These are phyloP conservation scores for Raffaelea arxii DNA, from an alignment of 2,329 filamentous ascomycete species.

Conservation along the genomic window DNA sequence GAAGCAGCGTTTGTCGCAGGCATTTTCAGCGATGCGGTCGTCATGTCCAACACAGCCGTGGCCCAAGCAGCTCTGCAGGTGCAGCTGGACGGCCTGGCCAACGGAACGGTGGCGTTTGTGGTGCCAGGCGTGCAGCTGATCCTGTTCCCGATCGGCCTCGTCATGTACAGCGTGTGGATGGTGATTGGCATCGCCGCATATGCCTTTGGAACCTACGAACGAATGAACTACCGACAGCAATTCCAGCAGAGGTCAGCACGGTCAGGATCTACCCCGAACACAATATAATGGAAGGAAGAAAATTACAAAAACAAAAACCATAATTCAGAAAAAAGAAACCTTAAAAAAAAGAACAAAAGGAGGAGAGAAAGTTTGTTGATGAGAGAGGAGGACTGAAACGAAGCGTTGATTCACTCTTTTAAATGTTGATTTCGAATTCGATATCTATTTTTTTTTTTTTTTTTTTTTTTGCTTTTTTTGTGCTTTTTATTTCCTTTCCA, in stretches of 20 bases:
- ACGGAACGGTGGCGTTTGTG: conserved; percentile 53
- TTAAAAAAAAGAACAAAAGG: no score
- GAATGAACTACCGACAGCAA: conserved; percentile 55
- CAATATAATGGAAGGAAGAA: background rate
- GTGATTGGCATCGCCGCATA: conserved; percentile 45
- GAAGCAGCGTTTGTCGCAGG: conserved; percentile 64
- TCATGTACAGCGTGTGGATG: conserved; percentile 56
- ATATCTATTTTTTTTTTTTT: background rate
- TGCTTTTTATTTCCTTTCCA: background rate
- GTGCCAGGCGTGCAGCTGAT: conserved; percentile 59
- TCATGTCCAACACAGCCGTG: conserved; percentile 38
- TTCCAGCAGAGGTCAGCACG: conserved; percentile 44
- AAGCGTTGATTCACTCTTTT: background rate
- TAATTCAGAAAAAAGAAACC: background rate
- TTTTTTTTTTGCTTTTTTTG: background rate
- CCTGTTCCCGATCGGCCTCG: conserved; percentile 60
- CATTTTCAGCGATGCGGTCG: conserved; percentile 51
- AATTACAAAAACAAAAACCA: background rate
- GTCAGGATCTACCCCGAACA: conserved; percentile 11
- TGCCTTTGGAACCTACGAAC: conserved; percentile 55
- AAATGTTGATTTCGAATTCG: background rate
- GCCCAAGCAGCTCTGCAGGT: conserved; percentile 41
- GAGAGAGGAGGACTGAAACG: no score
- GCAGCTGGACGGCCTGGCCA: conserved; percentile 32
- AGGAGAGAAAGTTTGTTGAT: no score